Percentiles rank a stretch among this genome's conserved stretches.
Evolutionary conservation across 352 stramenopile species (phyloP).

Genomic region (Phytophthora megakarya): DNA sequence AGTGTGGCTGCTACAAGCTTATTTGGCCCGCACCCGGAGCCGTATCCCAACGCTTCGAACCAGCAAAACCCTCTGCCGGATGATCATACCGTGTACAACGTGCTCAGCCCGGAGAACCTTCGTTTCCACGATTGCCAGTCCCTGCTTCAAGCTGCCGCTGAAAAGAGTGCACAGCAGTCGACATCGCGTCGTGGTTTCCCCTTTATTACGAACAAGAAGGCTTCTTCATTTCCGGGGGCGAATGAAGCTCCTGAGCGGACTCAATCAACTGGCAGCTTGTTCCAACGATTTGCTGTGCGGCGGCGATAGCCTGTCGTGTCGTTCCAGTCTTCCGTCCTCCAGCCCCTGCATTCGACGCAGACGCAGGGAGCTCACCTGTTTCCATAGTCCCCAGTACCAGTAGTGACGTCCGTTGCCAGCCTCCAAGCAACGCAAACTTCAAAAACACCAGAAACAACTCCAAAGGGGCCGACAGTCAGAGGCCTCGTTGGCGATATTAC

Average conservation of each 20-base stretch:
- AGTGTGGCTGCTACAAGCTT: slow-evolving; percentile 34
- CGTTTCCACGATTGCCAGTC: slow-evolving; percentile 46
- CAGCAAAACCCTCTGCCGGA: slow-evolving; percentile 21
- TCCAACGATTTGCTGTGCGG: slow-evolving; percentile 36
- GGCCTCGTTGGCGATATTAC: slow-evolving; percentile 27
- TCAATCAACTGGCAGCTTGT: slow-evolving; percentile 36
- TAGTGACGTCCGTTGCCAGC: slow-evolving; percentile 32
- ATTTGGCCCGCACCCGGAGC: slow-evolving; percentile 42
- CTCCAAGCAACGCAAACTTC: slow-evolving; percentile 12
- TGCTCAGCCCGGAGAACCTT: slow-evolving; percentile 42
- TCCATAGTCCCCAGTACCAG: slow-evolving; percentile 42
- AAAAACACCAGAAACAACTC: slow-evolving; percentile 21
- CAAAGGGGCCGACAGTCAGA: slow-evolving; percentile 7
- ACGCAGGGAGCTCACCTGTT: slow-evolving; percentile 32
- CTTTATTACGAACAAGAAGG: slow-evolving; percentile 33
- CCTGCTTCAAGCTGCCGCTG: slow-evolving; percentile 36
- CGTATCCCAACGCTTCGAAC: slow-evolving; percentile 35
- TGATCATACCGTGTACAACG: slow-evolving; percentile 31
- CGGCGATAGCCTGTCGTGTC: slow-evolving; percentile 36
- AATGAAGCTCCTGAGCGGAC: slow-evolving; percentile 37
- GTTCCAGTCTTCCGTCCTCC: slow-evolving; percentile 10
- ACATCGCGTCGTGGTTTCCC: slow-evolving; percentile 23
- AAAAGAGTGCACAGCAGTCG: slow-evolving; percentile 19
- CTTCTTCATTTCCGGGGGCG: slow-evolving; percentile 28
- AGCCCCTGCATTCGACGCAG: slow-evolving; percentile 25